Conservation (phyloP, 768 basidiomycete species). For the Tulasnella sp. region DNA sequence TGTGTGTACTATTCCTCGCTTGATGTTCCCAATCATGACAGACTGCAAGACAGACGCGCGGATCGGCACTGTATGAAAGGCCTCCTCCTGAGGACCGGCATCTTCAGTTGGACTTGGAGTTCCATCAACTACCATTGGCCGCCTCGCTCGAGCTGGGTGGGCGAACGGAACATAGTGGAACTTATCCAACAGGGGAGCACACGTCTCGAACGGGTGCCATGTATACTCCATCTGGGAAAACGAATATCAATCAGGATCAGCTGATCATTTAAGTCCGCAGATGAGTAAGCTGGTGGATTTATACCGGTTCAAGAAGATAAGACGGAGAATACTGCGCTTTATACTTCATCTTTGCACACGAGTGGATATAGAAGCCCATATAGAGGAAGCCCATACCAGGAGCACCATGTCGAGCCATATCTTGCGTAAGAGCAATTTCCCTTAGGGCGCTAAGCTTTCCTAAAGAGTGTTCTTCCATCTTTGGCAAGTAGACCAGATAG, state of each 20-base stretch:
- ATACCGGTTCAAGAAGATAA: slow-evolving; percentile 74
- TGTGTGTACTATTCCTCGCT: background rate
- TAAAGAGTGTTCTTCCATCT: slow-evolving; percentile 56
- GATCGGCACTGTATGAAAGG: background rate
- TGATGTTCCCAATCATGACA: background rate
- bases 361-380: slow-evolving; percentile 91
- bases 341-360: slow-evolving; percentile 91
- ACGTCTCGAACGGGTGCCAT: slow-evolving; percentile 59
- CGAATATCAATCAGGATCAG: background rate
- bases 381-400: slow-evolving; percentile 57
- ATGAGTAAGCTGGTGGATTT: slow-evolving; percentile 16
- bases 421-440: slow-evolving; percentile 61
- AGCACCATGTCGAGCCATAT: slow-evolving; percentile 63
- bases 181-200: slow-evolving; percentile 49
- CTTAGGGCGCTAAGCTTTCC: slow-evolving; percentile 86
- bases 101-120: background rate
- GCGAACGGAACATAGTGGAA: slow-evolving; percentile 62
- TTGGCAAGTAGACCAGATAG: slow-evolving; percentile 81
- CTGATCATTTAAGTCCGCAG: background rate
- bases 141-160: slow-evolving; percentile 28
- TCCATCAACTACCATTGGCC: background rate
- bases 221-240: slow-evolving; percentile 54
- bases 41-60: background rate
- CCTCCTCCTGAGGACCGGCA: background rate
- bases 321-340: slow-evolving; percentile 91